phyloP scores from a whole-genome alignment of 345 rosid species.

The Psidium friedrichsthalianum region DNA sequence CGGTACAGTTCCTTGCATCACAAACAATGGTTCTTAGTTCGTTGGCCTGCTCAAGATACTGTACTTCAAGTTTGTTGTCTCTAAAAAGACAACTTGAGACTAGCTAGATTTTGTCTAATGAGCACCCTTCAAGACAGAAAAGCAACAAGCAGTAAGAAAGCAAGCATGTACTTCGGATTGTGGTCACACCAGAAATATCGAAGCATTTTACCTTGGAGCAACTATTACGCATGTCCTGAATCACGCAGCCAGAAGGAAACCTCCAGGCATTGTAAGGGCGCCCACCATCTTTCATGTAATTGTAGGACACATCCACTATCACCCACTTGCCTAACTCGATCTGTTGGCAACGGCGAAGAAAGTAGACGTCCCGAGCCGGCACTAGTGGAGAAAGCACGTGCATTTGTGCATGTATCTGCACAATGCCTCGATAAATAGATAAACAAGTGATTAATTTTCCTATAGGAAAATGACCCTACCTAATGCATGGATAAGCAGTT shows the following conservation, averaged over 20 bases:
- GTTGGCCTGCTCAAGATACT: background rate
- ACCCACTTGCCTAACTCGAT: constrained; percentile 49
- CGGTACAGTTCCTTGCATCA: background rate
- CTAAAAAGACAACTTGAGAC: background rate
- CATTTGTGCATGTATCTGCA: constrained; percentile 47
- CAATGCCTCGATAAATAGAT: background rate
- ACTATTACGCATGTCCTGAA: constrained; percentile 42
- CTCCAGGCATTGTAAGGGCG: constrained; percentile 24
- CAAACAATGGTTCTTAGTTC: background rate
- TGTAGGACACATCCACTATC: constrained; percentile 47
- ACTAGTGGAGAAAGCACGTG: constrained; percentile 72
- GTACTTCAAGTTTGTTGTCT: background rate
- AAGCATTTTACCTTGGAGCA: constrained; percentile 25
- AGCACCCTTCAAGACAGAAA: background rate
- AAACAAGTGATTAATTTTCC: background rate
- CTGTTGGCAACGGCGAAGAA: constrained; percentile 53
- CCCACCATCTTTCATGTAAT: constrained; percentile 1
- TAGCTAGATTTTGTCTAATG: background rate
- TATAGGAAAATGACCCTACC: background rate
- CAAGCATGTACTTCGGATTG: background rate
- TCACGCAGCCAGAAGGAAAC: constrained; percentile 82
- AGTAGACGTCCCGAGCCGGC: constrained; percentile 45
- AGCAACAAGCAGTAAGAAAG: background rate
- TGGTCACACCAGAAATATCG: background rate
- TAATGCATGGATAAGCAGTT: background rate